Conservation (phyloP, 2,329 filamentous ascomycete species). For the Aspergillus ustus region DNA sequence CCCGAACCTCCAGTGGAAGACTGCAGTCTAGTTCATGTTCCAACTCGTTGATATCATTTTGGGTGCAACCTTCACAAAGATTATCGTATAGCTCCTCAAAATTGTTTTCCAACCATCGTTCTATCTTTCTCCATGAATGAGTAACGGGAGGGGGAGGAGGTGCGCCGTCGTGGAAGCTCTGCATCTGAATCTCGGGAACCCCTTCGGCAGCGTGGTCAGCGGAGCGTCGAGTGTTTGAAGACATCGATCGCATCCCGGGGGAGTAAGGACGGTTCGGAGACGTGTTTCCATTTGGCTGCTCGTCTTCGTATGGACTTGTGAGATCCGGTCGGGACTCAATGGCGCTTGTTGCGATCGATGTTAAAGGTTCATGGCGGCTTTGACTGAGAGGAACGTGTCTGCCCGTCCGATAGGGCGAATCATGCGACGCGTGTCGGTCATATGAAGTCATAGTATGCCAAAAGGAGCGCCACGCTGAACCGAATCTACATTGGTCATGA, state of each 20-base stretch:
- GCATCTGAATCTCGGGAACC: conserved; percentile 90
- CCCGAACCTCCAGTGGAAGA: conserved; percentile 87
- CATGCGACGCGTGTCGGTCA: conserved; percentile 84
- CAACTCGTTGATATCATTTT: conserved; percentile 94
- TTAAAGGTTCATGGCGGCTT: conserved; percentile 79
- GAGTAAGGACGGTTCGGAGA: conserved; percentile 78
- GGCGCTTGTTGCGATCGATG: conserved; percentile 82
- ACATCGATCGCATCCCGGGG: conserved; percentile 81
- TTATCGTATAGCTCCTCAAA: conserved; percentile 95
- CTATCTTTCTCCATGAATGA: conserved; percentile 94
- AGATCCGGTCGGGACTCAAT: conserved; percentile 87
- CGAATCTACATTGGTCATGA: conserved; percentile 55
- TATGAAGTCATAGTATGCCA: conserved; percentile 89
- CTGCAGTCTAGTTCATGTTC: conserved; percentile 96
- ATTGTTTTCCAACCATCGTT: conserved; percentile 90
- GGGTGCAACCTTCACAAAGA: conserved; percentile 85
- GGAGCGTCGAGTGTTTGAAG: conserved; percentile 64
- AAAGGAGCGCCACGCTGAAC: conserved; percentile 80
- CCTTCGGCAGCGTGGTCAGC: conserved; percentile 70
- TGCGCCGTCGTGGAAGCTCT: conserved; percentile 88
- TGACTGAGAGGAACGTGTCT: conserved; percentile 87
- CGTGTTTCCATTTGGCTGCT: conserved; percentile 60
- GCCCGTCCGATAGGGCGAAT: conserved; percentile 90
- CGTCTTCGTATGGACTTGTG: conserved; percentile 76
- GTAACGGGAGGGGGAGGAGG: conserved; percentile 84